These are phyloP conservation scores for Trichophyton rubrum DNA, from an alignment of 2,329 filamentous ascomycete genomes.

Conservation along the genomic window DNA sequence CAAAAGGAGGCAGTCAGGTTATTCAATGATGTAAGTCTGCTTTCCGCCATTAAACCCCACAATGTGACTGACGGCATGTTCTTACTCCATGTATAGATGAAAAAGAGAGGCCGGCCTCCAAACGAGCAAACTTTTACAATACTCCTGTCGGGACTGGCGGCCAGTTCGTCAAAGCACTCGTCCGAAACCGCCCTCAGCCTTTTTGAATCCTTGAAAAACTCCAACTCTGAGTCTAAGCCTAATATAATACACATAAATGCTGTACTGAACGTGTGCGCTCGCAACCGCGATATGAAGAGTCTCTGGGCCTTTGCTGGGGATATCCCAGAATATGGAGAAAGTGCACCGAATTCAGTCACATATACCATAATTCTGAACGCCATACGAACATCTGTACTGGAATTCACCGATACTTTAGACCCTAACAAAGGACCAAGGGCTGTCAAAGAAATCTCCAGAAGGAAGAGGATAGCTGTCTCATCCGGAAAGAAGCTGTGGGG, in stretches of 20 bases:
- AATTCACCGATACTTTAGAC: constrained; percentile 15
- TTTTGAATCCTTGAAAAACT: constrained; percentile 60
- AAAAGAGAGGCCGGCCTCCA: constrained; percentile 72
- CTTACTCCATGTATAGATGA: constrained; percentile 53
- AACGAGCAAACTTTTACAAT: constrained; percentile 75
- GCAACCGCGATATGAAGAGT: constrained; percentile 62
- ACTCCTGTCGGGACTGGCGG: constrained; percentile 60
- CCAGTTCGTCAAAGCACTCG: constrained; percentile 41
- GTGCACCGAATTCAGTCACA: constrained; percentile 56
- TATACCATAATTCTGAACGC: constrained; percentile 77
- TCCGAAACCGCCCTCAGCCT: constrained; percentile 59
- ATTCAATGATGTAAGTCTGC: constrained; percentile 69
- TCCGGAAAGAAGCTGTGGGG: constrained; percentile 68
- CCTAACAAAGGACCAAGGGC: constrained; percentile 17
- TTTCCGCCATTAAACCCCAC: background rate
- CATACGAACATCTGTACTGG: constrained; percentile 42
- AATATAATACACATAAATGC: constrained; percentile 80
- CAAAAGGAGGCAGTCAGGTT: constrained; percentile 58
- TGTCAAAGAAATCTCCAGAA: constrained; percentile 15
- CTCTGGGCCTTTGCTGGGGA: constrained; percentile 66
- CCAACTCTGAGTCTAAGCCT: constrained; percentile 52
- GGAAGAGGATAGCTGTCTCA: constrained; percentile 37
- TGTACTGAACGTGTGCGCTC: constrained; percentile 67
- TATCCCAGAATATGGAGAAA: constrained; percentile 51
- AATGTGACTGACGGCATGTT: constrained; percentile 7